phyloP scores from a whole-genome alignment of 306 rosid genomes.

The Trifolium subterraneum region DNA sequence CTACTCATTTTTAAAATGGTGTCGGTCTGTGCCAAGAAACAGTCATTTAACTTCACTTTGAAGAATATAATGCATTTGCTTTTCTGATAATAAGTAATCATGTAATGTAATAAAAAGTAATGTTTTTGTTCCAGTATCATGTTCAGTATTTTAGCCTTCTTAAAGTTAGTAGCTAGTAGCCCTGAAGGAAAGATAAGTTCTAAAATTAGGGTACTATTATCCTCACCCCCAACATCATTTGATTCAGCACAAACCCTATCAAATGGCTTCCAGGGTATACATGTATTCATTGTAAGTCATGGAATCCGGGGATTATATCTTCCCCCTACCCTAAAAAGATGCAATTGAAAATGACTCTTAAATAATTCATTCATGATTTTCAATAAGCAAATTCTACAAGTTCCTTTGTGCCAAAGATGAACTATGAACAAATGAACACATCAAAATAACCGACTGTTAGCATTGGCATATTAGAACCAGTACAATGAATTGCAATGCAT shows the following conservation, averaged over 20 bases:
- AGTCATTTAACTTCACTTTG: no score
- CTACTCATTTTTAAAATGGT: no score
- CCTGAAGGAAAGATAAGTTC: no score
- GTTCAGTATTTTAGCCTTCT: no score
- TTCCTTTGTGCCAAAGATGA: conserved; percentile 17
- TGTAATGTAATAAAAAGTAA: no score
- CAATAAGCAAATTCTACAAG: conserved; percentile 19
- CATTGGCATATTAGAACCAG: conserved; percentile 15
- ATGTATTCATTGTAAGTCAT: not conserved
- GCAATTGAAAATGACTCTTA: conserved; percentile 32
- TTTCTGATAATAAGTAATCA: no score
- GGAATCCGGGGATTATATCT: conserved; percentile 3
- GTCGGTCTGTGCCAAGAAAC: no score
- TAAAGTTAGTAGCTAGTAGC: no score
- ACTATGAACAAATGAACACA: not conserved
- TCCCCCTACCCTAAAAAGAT: not conserved
- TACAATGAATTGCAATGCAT: not conserved
- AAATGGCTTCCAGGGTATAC: conserved; percentile 17
- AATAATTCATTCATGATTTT: conserved; percentile 1
- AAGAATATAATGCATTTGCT: no score
- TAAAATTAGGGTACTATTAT: no score
- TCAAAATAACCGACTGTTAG: not conserved
- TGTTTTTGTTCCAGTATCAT: no score
- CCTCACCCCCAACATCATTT: not conserved
- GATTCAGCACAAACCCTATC: conserved; percentile 1